Percentiles rank a stretch among this genome's conserved stretches.
Conservation (phyloP, 1,139 yeast genomes). For the Taiozyma sp. region DNA sequence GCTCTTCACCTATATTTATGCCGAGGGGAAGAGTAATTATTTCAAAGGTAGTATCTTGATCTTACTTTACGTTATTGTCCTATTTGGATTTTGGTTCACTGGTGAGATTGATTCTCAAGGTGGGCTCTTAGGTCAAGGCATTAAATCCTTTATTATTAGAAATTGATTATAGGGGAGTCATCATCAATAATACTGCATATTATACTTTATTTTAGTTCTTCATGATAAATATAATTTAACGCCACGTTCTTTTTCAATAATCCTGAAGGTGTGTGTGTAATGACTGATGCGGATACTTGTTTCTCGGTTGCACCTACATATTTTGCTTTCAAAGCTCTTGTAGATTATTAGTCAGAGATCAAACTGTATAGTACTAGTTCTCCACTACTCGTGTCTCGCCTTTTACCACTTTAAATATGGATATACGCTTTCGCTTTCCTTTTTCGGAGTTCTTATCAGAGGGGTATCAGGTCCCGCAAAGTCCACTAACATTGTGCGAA, state of each 20-base stretch:
- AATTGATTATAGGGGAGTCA: background rate
- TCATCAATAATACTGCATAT: background rate
- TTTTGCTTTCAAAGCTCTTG: too few relatives aligned
- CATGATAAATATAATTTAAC: background rate
- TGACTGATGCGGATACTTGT: too few relatives aligned
- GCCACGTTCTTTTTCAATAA: too few relatives aligned
- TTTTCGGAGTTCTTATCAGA: background rate
- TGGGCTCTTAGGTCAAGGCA: slow-evolving; percentile 1
- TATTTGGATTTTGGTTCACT: slow-evolving; percentile 79
- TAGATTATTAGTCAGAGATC: too few relatives aligned
- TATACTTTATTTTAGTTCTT: background rate
- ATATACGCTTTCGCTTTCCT: background rate
- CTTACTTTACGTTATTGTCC: slow-evolving; percentile 69
- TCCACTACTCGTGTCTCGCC: too few relatives aligned
- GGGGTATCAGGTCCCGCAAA: too few relatives aligned
- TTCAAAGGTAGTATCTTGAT: slow-evolving; percentile 92
- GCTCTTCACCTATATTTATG: slow-evolving; percentile 87
- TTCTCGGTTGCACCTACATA: too few relatives aligned
- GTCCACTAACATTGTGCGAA: too few relatives aligned
- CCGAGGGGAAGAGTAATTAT: slow-evolving; percentile 95
- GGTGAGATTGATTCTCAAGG: slow-evolving; percentile 28
- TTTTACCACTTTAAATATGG: too few relatives aligned
- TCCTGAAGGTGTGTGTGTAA: too few relatives aligned
- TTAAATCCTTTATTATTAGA: slow-evolving; percentile 6
- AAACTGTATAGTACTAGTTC: too few relatives aligned